Evolutionary conservation across 371 early-diverging fungal genomes (phyloP).

Genomic region (Smittium culicis): DNA sequence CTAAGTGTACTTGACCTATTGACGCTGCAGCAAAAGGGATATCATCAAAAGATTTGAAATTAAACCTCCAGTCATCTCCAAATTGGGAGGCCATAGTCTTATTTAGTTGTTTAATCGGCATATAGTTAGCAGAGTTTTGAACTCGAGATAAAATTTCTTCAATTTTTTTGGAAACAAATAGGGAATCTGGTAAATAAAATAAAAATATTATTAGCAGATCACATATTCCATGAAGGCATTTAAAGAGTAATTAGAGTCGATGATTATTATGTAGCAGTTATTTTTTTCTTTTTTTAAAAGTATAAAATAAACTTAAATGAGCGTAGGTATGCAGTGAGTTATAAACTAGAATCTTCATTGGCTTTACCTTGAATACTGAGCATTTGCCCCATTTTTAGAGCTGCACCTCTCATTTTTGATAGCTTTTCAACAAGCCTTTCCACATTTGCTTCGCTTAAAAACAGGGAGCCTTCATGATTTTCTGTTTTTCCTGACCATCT

Average conservation of each 20-base stretch:
- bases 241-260: neutral
- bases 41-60: conserved; percentile 52
- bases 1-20: conserved; percentile 85
- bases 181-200: conserved; percentile 1
- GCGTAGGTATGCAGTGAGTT: too few relatives aligned
- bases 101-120: conserved; percentile 80
- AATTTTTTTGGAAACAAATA: conserved; percentile 52
- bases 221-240: neutral
- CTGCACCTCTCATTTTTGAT: conserved; percentile 93
- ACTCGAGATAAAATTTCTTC: conserved; percentile 70
- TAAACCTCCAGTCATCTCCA: conserved; percentile 59
- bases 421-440: conserved; percentile 73
- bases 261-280: neutral
- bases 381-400: conserved; percentile 95
- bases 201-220: neutral
- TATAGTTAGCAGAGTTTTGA: conserved; percentile 88
- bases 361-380: conserved; percentile 72
- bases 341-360: conserved; percentile 5
- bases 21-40: conserved; percentile 89
- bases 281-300: neutral
- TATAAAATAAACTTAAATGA: too few relatives aligned
- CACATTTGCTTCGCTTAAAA: conserved; percentile 66
- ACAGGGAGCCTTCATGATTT: conserved; percentile 28
- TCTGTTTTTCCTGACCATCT: conserved; percentile 6
- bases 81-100: conserved; percentile 54